Evolutionary conservation across 202 grass and related monocot genomes (phyloP).

Genomic region (Setaria italica): DNA sequence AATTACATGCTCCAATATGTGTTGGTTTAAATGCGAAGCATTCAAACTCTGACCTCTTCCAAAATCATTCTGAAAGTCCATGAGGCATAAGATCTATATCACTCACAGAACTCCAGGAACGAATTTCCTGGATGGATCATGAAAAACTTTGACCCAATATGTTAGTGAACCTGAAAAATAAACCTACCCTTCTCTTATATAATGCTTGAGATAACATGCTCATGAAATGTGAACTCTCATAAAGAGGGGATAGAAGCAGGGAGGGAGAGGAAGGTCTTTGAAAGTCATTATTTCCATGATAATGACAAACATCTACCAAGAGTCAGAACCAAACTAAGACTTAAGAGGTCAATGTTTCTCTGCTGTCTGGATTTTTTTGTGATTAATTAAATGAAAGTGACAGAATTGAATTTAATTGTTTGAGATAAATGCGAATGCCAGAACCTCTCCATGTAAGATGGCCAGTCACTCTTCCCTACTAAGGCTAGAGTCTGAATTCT

Average conservation of each 20-base stretch:
- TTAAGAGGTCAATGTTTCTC: constrained; percentile 15
- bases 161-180: constrained; percentile 27
- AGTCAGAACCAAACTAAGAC: constrained; percentile 19
- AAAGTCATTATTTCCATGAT: constrained; percentile 15
- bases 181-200: constrained; percentile 44
- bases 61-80: constrained; percentile 42
- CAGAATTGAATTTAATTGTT: constrained; percentile 6
- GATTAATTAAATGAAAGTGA: constrained; percentile 18
- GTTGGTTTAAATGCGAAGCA: constrained; percentile 35
- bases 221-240: constrained; percentile 27
- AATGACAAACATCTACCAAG: constrained; percentile 1
- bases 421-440: neutral
- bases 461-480: constrained; percentile 9
- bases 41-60: constrained; percentile 38
- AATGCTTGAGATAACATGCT: constrained; percentile 34
- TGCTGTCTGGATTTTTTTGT: neutral
- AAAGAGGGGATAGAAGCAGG: neutral
- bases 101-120: constrained; percentile 41
- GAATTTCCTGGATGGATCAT: constrained; percentile 48
- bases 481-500: constrained; percentile 2
- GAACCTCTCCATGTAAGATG: constrained; percentile 33
- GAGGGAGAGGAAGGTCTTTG: neutral
- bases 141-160: constrained; percentile 39
- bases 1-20: neutral
- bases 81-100: constrained; percentile 37